These are phyloP conservation scores for Alliaria petiolata DNA, from an alignment of 345 rosid genomes.

Conservation along the genomic window DNA sequence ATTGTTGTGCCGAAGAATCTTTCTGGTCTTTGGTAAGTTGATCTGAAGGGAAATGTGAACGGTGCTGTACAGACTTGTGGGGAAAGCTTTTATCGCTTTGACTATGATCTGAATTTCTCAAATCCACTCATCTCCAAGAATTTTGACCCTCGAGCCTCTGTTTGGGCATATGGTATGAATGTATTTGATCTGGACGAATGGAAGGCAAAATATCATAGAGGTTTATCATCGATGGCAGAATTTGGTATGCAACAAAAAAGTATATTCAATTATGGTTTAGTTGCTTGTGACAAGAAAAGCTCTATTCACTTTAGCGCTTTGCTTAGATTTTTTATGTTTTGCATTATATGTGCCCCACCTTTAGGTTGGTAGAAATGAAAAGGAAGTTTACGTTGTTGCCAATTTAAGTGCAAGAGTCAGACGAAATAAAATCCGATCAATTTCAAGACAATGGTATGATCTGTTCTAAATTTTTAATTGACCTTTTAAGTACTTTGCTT, in stretches of 20 bases:
- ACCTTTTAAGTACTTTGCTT: too few relatives aligned
- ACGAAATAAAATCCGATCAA: too few relatives aligned
- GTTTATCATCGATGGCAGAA: conserved; percentile 93
- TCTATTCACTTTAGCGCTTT: too few relatives aligned
- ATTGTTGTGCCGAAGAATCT: conserved; percentile 93
- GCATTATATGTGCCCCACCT: too few relatives aligned
- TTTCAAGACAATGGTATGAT: too few relatives aligned
- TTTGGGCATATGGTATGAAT: conserved; percentile 99
- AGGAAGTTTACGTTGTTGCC: too few relatives aligned
- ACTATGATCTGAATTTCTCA: conserved; percentile 95
- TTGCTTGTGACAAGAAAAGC: too few relatives aligned
- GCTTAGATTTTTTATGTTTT: too few relatives aligned
- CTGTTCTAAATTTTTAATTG: too few relatives aligned
- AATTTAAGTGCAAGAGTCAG: too few relatives aligned
- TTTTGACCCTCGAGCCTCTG: conserved; percentile 92
- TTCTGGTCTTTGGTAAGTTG: conserved; percentile 70
- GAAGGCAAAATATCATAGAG: conserved; percentile 85
- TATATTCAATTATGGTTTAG: not conserved
- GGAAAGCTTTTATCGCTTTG: conserved; percentile 93
- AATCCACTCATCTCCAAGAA: conserved; percentile 86
- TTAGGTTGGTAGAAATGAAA: too few relatives aligned
- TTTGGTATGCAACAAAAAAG: conserved; percentile 59
- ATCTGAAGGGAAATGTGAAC: conserved; percentile 91
- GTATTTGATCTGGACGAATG: conserved; percentile 85
- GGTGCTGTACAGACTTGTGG: conserved; percentile 99